Base-by-base conservation (phyloP, 176 grass and related monocot species). In the Hordeum marinum region DNA sequence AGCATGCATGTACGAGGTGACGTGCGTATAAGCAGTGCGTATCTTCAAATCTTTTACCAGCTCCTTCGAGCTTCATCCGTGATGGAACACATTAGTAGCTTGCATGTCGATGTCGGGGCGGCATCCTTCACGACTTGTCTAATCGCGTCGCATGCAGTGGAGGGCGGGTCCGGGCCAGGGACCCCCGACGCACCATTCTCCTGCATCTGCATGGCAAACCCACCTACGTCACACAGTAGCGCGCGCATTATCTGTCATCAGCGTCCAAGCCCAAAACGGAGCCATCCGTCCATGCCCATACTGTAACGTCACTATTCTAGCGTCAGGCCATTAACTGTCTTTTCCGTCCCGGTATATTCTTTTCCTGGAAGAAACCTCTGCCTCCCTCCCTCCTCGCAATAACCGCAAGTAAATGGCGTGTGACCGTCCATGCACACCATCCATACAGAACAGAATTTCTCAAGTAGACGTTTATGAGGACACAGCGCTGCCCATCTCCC, bases 101-200 rank as follows among this genome's bases (percentile, higher is more conserved):
- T 13, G 76, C 27, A 63, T 25, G 55, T 18, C 8, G 8, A 63
- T 25, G 55, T 18, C 8, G 8, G 8, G 5, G 23, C 43, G 87
- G 84, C 58, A 54, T 76, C 87, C 62, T 68, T 63, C 69, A n/a
- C 61, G 89, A 84, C 62, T 94, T 87, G 92, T 94, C 92, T 80
- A 82, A 82, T 91, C 92, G 37, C 58, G 78, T 89, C 89, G 20
- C 58, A 2, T 14, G 77, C 48, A 32, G 75, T n/a, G 5, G 66
- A 54, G 18, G 3, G 24, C 36, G 62, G 54, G 54, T 57, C 18
- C 54, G 87, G 45, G 8, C 23, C 36, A 21, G 42, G 42, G 25
- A 26, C 70, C 37, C 67, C 5, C 25, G 3, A 45, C 34, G 37
- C 37, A 12, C 52, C 59, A 24, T 75, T 31, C 71, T 29, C 13